phyloP scores from a whole-genome alignment of 768 basidiomycete genomes.

The Lactarius indigo region DNA sequence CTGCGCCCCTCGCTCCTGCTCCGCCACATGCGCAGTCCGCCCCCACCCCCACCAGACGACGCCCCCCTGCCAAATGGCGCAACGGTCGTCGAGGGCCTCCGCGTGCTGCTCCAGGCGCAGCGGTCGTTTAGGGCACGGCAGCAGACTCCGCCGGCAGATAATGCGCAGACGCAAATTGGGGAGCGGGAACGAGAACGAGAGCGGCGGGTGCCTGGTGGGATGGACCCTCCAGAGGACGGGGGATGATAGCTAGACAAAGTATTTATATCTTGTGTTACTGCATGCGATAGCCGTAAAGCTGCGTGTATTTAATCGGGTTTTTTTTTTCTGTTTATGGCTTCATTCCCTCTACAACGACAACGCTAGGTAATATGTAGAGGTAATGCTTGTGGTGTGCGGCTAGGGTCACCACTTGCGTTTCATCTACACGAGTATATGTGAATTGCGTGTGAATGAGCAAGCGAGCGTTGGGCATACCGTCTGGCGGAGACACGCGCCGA shows the following conservation, averaged over 20 bases:
- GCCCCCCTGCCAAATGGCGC: slow-evolving; percentile 62
- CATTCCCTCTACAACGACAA: background rate
- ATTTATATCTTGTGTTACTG: slow-evolving; percentile 15
- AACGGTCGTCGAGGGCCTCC: slow-evolving; percentile 40
- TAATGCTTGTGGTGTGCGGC: background rate
- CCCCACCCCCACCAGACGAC: slow-evolving; percentile 34
- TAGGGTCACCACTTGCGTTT: slow-evolving; percentile 49
- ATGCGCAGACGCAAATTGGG: slow-evolving; percentile 37
- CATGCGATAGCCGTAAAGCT: slow-evolving; percentile 1
- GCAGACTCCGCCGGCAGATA: slow-evolving; percentile 28
- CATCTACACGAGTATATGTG: slow-evolving; percentile 39
- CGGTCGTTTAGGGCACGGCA: slow-evolving; percentile 33
- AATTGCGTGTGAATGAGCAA: slow-evolving; percentile 1
- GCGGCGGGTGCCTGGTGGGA: slow-evolving; percentile 31
- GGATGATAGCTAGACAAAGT: slow-evolving; percentile 1
- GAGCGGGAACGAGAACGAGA: slow-evolving; percentile 26
- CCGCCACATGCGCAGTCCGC: slow-evolving; percentile 54
- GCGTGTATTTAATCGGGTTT: slow-evolving; percentile 7
- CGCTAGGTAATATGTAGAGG: background rate
- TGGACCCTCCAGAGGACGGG: slow-evolving; percentile 26
- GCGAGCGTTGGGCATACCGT: slow-evolving; percentile 50
- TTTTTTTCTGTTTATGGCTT: background rate
- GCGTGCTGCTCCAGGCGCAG: slow-evolving; percentile 48
- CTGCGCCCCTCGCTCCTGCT: slow-evolving; percentile 54
- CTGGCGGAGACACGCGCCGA: slow-evolving; percentile 75